These are phyloP conservation scores for Amaranthus palmeri DNA, from an alignment of 148 eudicot species.

Conservation along the genomic window DNA sequence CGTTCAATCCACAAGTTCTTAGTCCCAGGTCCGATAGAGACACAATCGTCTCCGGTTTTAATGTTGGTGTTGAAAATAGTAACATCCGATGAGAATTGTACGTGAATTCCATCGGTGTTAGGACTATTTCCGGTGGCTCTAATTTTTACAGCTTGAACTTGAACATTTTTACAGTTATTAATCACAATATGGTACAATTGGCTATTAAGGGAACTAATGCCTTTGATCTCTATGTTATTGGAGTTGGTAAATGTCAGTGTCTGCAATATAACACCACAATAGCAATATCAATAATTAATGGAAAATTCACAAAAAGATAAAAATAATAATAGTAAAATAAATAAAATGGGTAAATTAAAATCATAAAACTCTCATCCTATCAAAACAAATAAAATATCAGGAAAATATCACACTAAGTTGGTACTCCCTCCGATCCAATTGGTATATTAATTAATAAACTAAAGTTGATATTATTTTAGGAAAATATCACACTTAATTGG, in stretches of 20 bases:
- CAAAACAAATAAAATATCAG: too few relatives aligned
- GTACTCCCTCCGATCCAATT: too few relatives aligned
- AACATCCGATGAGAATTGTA: conserved; percentile 12
- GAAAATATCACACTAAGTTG: too few relatives aligned
- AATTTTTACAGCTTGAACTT: conserved; percentile 28
- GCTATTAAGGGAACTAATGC: conserved; percentile 48
- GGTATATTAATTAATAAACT: too few relatives aligned
- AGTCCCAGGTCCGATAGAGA: conserved; percentile 37
- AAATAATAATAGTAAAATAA: too few relatives aligned
- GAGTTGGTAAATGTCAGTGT: conserved; percentile 36
- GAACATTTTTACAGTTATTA: conserved; percentile 33
- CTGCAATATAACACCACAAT: conserved; percentile 27
- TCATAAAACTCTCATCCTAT: too few relatives aligned
- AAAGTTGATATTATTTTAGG: too few relatives aligned
- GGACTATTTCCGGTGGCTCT: conserved; percentile 30
- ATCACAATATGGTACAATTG: conserved; percentile 56
- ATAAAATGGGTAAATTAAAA: too few relatives aligned
- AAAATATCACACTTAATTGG: too few relatives aligned
- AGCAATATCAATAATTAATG: background rate
- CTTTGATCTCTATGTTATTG: conserved; percentile 36
- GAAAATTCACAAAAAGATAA: too few relatives aligned
- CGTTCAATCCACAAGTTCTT: conserved; percentile 28
- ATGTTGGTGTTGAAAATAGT: conserved; percentile 21
- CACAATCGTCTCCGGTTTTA: conserved; percentile 42
- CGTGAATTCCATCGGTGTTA: conserved; percentile 39